phyloP scores from a whole-genome alignment of 805 yeast species.

The Barnettozyma pratensis region DNA sequence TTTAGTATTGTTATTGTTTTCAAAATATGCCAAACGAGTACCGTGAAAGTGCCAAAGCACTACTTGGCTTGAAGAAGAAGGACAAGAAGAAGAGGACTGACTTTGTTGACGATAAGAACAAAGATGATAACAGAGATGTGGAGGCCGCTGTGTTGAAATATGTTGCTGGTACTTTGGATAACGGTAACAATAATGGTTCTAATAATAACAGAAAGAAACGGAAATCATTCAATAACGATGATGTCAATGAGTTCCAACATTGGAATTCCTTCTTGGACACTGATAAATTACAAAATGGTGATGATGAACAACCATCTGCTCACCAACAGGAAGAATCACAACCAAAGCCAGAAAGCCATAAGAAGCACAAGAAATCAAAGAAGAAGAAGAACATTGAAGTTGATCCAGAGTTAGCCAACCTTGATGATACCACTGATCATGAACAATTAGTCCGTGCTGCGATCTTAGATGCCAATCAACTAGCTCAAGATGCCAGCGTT shows the following conservation, averaged over 20 bases:
- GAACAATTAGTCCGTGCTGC: constrained; percentile 68
- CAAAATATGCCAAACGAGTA: constrained; percentile 14
- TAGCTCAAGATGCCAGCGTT: constrained; percentile 42
- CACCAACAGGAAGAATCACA: not conserved
- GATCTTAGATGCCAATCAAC: constrained; percentile 60
- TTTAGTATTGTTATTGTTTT: not conserved
- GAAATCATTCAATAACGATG: constrained; percentile 17
- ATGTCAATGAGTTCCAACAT: constrained; percentile 24
- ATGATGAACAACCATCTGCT: constrained; percentile 7
- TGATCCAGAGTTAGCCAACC: constrained; percentile 53
- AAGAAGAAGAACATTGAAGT: constrained; percentile 32
- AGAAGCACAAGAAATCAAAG: constrained; percentile 1
- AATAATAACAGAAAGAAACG: constrained; percentile 15
- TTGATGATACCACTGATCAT: constrained; percentile 46
- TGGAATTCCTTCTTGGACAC: constrained; percentile 26
- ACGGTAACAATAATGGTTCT: constrained; percentile 14
- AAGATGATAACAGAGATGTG: constrained; percentile 32
- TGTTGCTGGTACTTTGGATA: constrained; percentile 59
- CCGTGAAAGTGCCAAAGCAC: constrained; percentile 24
- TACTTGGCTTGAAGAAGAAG: constrained; percentile 20
- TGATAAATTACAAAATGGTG: constrained; percentile 20
- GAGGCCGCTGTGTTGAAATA: constrained; percentile 76
- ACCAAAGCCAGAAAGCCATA: constrained; percentile 1
- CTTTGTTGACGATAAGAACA: constrained; percentile 2
- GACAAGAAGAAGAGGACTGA: constrained; percentile 10